These are phyloP conservation scores for Aspergillus unguis DNA, from an alignment of 2,329 filamentous ascomycete species.

Conservation along the genomic window DNA sequence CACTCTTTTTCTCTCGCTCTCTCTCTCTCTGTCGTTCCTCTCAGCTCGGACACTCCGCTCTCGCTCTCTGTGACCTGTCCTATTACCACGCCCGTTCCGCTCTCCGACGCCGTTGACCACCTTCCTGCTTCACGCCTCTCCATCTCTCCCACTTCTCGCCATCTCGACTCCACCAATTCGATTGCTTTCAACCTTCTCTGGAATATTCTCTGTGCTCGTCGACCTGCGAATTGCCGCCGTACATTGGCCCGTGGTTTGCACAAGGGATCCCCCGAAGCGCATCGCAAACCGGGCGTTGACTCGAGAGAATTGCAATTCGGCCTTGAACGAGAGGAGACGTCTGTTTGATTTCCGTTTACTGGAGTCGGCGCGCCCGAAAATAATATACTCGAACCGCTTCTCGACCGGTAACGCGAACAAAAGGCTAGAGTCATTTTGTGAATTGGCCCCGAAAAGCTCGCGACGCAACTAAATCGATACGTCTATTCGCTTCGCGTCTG, in stretches of 20 bases:
- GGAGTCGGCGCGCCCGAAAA: neutral
- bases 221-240: neutral
- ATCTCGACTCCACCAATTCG: neutral
- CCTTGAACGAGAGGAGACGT: neutral
- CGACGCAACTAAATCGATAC: neutral
- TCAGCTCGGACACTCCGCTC: neutral
- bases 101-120: neutral
- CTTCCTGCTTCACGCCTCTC: neutral
- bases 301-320: neutral
- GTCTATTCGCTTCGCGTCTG: neutral
- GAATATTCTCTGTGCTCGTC: neutral
- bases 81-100: neutral
- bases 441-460: neutral
- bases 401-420: neutral
- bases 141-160: neutral
- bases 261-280: neutral
- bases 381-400: neutral
- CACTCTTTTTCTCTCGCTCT: too few relatives aligned
- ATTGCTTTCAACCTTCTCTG: neutral
- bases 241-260: neutral
- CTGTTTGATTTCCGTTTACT: neutral
- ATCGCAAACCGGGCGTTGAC: neutral
- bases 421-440: neutral
- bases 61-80: neutral
- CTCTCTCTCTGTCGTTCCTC: too few relatives aligned